A percentile compares a stretch with the other conserved stretches of the same genome.
Conservation (phyloP, 768 basidiomycete genomes). For the Hygrophoropsis aurantiaca region DNA sequence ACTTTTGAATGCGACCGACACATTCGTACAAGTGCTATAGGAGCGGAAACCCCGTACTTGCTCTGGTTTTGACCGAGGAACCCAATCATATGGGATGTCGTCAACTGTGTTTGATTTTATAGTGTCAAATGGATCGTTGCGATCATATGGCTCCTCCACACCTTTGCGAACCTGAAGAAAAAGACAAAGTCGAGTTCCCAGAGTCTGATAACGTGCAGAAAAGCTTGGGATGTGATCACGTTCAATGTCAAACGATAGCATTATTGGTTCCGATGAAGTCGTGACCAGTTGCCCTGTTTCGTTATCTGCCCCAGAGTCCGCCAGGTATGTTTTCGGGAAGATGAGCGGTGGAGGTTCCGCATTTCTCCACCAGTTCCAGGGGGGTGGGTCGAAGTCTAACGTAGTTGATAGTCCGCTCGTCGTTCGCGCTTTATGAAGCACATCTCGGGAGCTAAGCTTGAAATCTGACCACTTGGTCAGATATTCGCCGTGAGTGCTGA, state of each 20-base stretch:
- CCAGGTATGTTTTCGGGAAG: conserved; percentile 10
- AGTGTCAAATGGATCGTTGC: background rate
- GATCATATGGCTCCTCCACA: background rate
- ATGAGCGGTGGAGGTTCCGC: background rate
- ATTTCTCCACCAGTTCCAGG: background rate
- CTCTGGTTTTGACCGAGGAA: conserved; percentile 16
- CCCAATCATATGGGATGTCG: conserved; percentile 16
- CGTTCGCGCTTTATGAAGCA: too few relatives aligned
- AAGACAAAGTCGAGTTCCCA: background rate
- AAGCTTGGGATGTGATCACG: background rate
- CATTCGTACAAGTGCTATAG: background rate
- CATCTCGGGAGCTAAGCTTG: too few relatives aligned
- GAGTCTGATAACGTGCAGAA: background rate
- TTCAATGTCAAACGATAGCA: background rate
- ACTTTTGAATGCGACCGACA: conserved; percentile 5
- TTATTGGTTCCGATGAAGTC: background rate
- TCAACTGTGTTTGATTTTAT: conserved; percentile 3
- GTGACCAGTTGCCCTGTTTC: background rate
- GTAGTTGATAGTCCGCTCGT: background rate
- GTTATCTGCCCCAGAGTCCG: background rate
- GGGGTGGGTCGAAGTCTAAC: conserved; percentile 12
- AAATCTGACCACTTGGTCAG: too few relatives aligned
- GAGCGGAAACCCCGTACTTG: background rate
- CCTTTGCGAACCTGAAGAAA: background rate
- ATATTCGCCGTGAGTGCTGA: background rate